phyloP scores from a whole-genome alignment of 768 basidiomycete species.

The Exidia glandulosa region DNA sequence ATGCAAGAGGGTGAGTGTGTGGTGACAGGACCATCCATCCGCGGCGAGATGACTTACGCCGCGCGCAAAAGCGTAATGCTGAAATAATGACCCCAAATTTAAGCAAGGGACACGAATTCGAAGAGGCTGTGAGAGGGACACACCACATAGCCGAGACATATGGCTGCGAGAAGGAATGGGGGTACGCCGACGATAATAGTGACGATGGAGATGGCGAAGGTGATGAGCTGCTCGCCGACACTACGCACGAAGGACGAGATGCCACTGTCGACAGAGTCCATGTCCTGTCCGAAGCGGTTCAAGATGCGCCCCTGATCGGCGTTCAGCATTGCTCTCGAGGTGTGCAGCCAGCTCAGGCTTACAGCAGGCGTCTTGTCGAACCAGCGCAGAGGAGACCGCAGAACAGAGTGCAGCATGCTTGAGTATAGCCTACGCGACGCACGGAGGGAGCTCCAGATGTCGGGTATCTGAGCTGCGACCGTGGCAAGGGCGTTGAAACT shows the following conservation, averaged over 20 bases:
- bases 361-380: conserved; percentile 20
- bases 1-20: too few relatives aligned
- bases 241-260: conserved; percentile 16
- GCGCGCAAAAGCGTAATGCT: not conserved
- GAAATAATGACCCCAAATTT: too few relatives aligned
- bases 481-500: not conserved
- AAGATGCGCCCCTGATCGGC: not conserved
- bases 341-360: too few relatives aligned
- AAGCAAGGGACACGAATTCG: too few relatives aligned
- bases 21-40: too few relatives aligned
- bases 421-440: conserved; percentile 14
- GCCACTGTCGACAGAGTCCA: conserved; percentile 17
- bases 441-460: conserved; percentile 6
- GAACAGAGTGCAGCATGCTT: conserved; percentile 9
- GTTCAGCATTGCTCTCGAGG: not conserved
- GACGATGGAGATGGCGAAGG: not conserved
- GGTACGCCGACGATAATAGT: conserved; percentile 11
- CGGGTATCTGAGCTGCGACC: not conserved
- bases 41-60: too few relatives aligned
- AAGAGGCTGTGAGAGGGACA: not conserved
- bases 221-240: conserved; percentile 18
- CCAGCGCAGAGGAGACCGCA: conserved; percentile 14
- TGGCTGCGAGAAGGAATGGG: conserved; percentile 3
- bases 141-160: conserved; percentile 2
- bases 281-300: conserved; percentile 10